A percentile compares a stretch with the other conserved stretches of the same genome.
Evolutionary conservation across 805 yeast genomes (phyloP).

Genomic region (Ogataea ramenticola): DNA sequence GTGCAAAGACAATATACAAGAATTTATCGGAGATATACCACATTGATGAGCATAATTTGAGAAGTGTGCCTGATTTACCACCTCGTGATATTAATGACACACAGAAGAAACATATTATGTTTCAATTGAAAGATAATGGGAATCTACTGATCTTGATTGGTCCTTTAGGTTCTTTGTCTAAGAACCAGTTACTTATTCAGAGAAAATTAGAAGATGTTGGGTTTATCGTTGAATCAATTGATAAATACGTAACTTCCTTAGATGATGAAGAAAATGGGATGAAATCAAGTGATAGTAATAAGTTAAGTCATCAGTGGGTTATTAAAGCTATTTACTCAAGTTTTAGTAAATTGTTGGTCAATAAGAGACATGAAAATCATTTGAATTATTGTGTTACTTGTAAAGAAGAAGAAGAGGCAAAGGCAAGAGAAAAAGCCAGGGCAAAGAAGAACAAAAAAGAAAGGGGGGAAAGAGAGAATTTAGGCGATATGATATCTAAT

Average conservation of each 20-base stretch:
- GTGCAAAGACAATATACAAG: conserved; percentile 34
- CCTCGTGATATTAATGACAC: background rate
- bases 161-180: background rate
- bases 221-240: conserved; percentile 24
- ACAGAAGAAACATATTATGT: conserved; percentile 12
- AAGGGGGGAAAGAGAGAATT: background rate
- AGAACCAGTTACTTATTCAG: conserved; percentile 9
- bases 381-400: conserved; percentile 36
- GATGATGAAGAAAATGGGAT: conserved; percentile 1
- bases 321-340: conserved; percentile 10
- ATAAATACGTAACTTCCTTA: background rate
- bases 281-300: conserved; percentile 2
- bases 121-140: conserved; percentile 18
- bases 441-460: background rate
- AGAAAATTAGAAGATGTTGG: conserved; percentile 28
- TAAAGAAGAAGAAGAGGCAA: conserved; percentile 22
- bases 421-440: no score
- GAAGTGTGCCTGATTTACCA: background rate
- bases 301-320: no score
- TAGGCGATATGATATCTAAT: background rate
- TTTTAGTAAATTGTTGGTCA: conserved; percentile 12
- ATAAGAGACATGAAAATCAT: conserved; percentile 26
- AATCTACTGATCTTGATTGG: background rate
- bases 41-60: background rate
- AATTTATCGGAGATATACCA: conserved; percentile 23